Evolutionary conservation across 306 rosid genomes (phyloP), one percentile per base, ranked within the genome.

Genomic region (Cicer chorassanicum): DNA sequence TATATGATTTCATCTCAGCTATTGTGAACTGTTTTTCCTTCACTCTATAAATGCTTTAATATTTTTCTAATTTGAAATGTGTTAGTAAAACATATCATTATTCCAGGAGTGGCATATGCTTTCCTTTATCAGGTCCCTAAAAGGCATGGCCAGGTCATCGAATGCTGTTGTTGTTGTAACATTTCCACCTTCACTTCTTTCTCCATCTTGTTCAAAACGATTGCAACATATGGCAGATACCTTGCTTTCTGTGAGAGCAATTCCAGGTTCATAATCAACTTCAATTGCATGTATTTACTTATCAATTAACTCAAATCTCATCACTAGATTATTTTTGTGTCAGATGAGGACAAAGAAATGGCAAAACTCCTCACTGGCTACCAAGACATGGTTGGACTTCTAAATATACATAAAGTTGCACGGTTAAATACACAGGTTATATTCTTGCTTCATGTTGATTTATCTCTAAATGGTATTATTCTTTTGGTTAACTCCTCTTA

Each of bases 171-270:
- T 87, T 63, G 80, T 93, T 38, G 87, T 91, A 68, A 88, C 97
- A 10, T 91, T 93, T 79, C 87, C 92, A 10, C 87, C 93, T 68
- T 88, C 86, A 50, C 89, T 89, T 87, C 84, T 86, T 65, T 88
- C 84, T 63, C 82, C 85, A 21, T 89, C 92, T 9, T 79, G 84
- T 73, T 89, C 93, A 54, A 89, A 81, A 79, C 79, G 96, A 82
- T 89, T 88, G 91, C 98, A 93, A 71, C 97, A 91, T 80, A 87
- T 91, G 92, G 96, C 98, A 2, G 96, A 91, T 78, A 89, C 92
- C 62, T 87, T 93, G 80, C 93, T 93, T 43, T 91, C 91, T 21
- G 92, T 91, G 51, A 83, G 54, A 85, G 92, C 96, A 80, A 83
- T 91, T 70, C 98, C 97, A 84, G 98, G 96, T 93, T 84, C 67